Percentiles rank a stretch among this genome's conserved stretches.
phyloP scores from a whole-genome alignment of 2,329 filamentous ascomycete species.

The Tolypocladium paradoxum region DNA sequence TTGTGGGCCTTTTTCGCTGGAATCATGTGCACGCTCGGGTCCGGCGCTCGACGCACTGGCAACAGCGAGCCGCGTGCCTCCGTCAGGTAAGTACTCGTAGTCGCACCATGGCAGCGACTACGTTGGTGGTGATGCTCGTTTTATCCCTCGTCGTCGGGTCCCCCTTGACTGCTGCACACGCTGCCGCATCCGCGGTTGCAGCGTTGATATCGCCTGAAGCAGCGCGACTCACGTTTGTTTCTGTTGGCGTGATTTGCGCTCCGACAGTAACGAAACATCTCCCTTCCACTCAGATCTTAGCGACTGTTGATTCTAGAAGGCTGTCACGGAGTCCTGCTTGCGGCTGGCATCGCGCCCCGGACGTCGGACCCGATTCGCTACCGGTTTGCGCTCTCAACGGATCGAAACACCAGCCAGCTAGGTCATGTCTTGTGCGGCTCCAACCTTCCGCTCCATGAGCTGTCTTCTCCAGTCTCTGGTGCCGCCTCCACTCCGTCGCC shows the following conservation, averaged over 20 bases:
- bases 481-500: neutral
- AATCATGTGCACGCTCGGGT: neutral
- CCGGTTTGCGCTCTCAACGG: neutral
- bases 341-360: neutral
- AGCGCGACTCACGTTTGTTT: neutral
- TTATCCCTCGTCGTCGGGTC: neutral
- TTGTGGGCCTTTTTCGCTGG: neutral
- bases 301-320: neutral
- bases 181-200: neutral
- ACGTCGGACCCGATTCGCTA: no score
- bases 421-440: neutral
- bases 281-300: no score
- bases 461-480: no score
- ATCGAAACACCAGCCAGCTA: neutral
- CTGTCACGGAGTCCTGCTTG: neutral
- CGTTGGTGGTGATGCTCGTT: neutral
- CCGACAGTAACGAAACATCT: neutral
- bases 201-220: neutral
- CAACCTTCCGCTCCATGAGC: neutral
- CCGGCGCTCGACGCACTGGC: neutral
- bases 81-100: neutral
- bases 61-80: neutral
- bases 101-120: neutral
- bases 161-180: neutral
- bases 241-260: neutral